These are phyloP conservation scores for Colletotrichum somersetense DNA, from an alignment of 2,329 filamentous ascomycete species.

Conservation along the genomic window DNA sequence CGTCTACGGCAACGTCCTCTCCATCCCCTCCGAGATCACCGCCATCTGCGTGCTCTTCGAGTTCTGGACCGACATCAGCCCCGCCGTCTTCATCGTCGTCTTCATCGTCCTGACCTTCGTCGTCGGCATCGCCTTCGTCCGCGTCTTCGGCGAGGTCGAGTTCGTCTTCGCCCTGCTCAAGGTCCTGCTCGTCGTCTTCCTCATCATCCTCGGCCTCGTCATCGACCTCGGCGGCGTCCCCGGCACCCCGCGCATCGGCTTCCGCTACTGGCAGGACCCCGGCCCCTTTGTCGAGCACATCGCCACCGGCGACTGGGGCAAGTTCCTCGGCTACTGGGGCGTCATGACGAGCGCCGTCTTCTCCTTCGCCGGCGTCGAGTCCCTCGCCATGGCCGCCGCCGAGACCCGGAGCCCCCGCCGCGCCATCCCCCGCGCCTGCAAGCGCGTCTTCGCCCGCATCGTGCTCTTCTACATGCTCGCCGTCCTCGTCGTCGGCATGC, in stretches of 20 bases:
- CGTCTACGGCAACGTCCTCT: conserved; percentile 64
- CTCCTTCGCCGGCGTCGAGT: conserved; percentile 46
- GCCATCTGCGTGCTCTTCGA: conserved; percentile 45
- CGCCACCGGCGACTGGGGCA: conserved; percentile 45
- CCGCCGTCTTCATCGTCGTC: conserved; percentile 44
- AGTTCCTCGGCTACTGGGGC: conserved; percentile 50
- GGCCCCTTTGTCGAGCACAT: conserved; percentile 74
- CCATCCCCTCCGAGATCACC: conserved; percentile 51
- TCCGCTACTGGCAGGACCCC: conserved; percentile 41
- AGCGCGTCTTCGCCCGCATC: conserved; percentile 47
- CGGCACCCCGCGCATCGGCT: conserved; percentile 45
- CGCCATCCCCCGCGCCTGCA: conserved; percentile 49
- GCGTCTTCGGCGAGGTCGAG: conserved; percentile 66
- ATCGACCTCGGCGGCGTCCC: conserved; percentile 48
- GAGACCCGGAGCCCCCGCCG: conserved; percentile 60
- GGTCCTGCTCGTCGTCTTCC: conserved; percentile 67
- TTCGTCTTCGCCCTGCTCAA: conserved; percentile 70
- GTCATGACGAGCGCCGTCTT: conserved; percentile 46
- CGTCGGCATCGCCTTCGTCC: conserved; percentile 42
- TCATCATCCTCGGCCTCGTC: conserved; percentile 72
- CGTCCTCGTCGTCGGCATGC: conserved; percentile 66
- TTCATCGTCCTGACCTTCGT: conserved; percentile 43
- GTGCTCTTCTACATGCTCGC: conserved; percentile 60
- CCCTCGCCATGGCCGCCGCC: conserved; percentile 45
- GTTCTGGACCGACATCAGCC: conserved; percentile 44